Conservation (phyloP, 306 rosid genomes). For the Acacia crassicarpa region DNA sequence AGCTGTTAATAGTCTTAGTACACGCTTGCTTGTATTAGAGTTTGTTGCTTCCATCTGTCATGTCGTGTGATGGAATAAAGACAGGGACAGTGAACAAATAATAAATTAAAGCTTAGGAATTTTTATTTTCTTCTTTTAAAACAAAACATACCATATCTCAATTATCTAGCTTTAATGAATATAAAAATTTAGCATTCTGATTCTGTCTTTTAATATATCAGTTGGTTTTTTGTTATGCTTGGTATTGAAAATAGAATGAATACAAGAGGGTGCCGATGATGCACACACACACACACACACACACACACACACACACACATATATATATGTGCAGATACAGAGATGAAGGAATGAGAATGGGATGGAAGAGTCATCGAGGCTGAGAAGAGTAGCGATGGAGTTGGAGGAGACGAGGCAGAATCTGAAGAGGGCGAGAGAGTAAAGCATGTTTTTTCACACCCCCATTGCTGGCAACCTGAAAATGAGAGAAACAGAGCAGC, state of each 20-base stretch:
- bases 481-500: too few species aligned
- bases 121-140: background rate
- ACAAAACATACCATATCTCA: background rate
- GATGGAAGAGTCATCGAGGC: slow-evolving; percentile 29
- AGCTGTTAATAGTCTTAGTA: slow-evolving; percentile 14
- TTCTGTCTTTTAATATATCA: background rate
- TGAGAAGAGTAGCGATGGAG: slow-evolving; percentile 65
- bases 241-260: background rate
- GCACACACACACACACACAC: too few species aligned
- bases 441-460: slow-evolving; percentile 71
- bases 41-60: slow-evolving; percentile 22
- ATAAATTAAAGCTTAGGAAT: background rate
- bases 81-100: slow-evolving; percentile 10
- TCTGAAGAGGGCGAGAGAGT: slow-evolving; percentile 70
- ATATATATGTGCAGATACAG: slow-evolving; percentile 38
- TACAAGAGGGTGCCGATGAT: background rate
- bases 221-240: background rate
- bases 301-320: too few species aligned
- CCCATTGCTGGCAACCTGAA: too few species aligned
- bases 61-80: slow-evolving; percentile 44
- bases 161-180: background rate
- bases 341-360: slow-evolving; percentile 44
- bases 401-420: slow-evolving; percentile 70
- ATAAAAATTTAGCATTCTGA: background rate
- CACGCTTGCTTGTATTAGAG: slow-evolving; percentile 41